Evolutionary conservation across 495 filamentous ascomycete genomes (phyloP).

Genomic region (Parmelia sp.): DNA sequence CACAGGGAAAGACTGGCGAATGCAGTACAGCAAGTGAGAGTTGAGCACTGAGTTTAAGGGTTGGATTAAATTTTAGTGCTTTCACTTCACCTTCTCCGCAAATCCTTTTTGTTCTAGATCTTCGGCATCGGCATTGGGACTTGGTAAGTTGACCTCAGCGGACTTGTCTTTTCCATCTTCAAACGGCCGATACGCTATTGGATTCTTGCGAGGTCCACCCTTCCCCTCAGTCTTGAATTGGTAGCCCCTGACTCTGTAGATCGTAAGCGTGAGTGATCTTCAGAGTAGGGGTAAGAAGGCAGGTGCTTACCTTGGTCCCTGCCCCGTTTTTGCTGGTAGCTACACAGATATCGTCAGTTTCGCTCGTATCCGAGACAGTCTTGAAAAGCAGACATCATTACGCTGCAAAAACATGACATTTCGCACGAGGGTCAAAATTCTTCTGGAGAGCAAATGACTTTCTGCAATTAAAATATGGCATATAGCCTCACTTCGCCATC

Average conservation of each 20-base stretch:
- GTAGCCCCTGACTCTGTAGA: slow-evolving; percentile 66
- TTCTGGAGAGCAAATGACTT: no score
- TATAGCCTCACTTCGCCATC: no score
- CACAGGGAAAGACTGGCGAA: not conserved
- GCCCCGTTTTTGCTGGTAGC: slow-evolving; percentile 65
- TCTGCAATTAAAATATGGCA: no score
- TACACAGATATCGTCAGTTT: no score
- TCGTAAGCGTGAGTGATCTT: slow-evolving; percentile 1
- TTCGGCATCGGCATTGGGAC: slow-evolving; percentile 41
- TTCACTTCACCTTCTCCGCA: slow-evolving; percentile 42
- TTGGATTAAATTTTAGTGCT: not conserved
- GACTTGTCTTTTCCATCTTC: slow-evolving; percentile 45
- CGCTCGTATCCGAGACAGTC: no score
- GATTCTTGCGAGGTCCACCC: slow-evolving; percentile 61
- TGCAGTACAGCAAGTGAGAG: not conserved
- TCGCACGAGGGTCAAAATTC: no score
- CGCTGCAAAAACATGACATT: no score
- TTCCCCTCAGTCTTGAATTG: slow-evolving; percentile 65
- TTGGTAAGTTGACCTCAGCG: slow-evolving; percentile 45
- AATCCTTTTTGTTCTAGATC: slow-evolving; percentile 57
- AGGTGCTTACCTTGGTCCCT: slow-evolving; percentile 61
- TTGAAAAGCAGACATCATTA: no score
- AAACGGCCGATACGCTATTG: slow-evolving; percentile 54
- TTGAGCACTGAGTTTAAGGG: not conserved
- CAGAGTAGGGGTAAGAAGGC: not conserved